Percentiles rank a stretch among this genome's conserved stretches.
phyloP scores from a whole-genome alignment of 495 filamentous ascomycete species.

The Clavariopsis aquatica region DNA sequence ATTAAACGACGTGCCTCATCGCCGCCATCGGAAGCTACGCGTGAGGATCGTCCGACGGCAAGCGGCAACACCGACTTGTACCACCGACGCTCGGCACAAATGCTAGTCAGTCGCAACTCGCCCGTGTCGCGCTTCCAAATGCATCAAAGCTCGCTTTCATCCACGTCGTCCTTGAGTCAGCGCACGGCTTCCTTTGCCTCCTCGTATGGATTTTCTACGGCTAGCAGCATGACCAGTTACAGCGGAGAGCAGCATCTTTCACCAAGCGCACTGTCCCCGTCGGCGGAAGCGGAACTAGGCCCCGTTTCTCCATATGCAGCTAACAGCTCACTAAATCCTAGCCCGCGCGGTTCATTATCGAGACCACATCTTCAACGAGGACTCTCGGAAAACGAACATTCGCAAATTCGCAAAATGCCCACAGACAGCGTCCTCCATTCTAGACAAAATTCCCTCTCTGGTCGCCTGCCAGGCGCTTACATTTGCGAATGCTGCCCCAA shows the following conservation, averaged over 20 bases:
- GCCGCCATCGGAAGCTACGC: constrained; percentile 55
- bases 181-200: constrained; percentile 78
- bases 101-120: constrained; percentile 59
- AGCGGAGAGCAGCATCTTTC: constrained; percentile 72
- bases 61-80: constrained; percentile 65
- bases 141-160: constrained; percentile 70
- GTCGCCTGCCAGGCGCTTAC: constrained; percentile 52
- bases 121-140: constrained; percentile 58
- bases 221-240: constrained; percentile 72
- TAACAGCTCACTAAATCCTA: constrained; percentile 61
- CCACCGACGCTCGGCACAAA: constrained; percentile 58
- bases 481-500: constrained; percentile 98
- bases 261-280: constrained; percentile 70
- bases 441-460: constrained; percentile 41
- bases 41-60: constrained; percentile 63
- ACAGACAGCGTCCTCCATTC: constrained; percentile 43
- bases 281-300: constrained; percentile 54
- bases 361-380: constrained; percentile 43
- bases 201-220: constrained; percentile 61
- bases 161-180: constrained; percentile 66
- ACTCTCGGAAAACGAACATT: constrained; percentile 41
- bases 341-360: constrained; percentile 50
- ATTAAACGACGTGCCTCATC: constrained; percentile 82
- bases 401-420: constrained; percentile 49
- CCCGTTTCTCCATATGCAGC: constrained; percentile 62